phyloP scores from a whole-genome alignment of 805 yeast genomes.

The Wickerhamomyces bovis region DNA sequence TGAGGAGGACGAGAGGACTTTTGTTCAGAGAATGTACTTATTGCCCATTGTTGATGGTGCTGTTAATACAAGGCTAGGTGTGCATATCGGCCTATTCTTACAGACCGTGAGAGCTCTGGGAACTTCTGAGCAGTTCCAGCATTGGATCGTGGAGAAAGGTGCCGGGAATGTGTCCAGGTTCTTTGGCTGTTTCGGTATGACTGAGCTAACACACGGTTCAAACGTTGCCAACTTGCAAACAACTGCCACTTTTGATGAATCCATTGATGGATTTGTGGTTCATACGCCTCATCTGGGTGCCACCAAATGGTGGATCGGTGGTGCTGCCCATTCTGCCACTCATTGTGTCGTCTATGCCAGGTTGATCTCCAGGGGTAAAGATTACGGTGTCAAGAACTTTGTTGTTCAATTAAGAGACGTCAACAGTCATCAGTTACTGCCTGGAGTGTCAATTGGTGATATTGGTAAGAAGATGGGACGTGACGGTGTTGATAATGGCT shows the following conservation, averaged over 20 bases:
- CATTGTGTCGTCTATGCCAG: conserved; percentile 83
- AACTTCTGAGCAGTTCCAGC: conserved; percentile 71
- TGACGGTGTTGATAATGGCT: conserved; percentile 92
- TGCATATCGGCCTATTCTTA: conserved; percentile 79
- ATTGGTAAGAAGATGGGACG: conserved; percentile 95
- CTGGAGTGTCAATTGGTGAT: conserved; percentile 84
- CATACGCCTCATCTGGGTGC: conserved; percentile 90
- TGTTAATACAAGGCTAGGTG: conserved; percentile 74
- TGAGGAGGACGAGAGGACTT: conserved; percentile 30
- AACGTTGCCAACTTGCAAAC: conserved; percentile 91
- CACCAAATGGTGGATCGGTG: conserved; percentile 98
- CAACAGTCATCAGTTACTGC: conserved; percentile 56
- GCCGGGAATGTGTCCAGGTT: conserved; percentile 50
- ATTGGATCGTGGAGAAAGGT: conserved; percentile 73
- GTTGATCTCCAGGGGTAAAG: conserved; percentile 71
- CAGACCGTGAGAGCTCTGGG: conserved; percentile 81
- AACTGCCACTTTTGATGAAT: conserved; percentile 69
- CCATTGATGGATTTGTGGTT: conserved; percentile 60
- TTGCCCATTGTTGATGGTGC: conserved; percentile 70
- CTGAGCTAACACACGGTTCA: conserved; percentile 89
- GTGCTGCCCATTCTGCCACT: conserved; percentile 92
- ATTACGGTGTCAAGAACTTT: conserved; percentile 91
- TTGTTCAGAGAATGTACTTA: conserved; percentile 50
- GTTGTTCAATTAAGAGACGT: conserved; percentile 86
- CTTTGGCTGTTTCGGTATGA: conserved; percentile 87